These are phyloP conservation scores for Blastomyces silverae DNA, from an alignment of 2,329 filamentous ascomycete species.

Conservation along the genomic window DNA sequence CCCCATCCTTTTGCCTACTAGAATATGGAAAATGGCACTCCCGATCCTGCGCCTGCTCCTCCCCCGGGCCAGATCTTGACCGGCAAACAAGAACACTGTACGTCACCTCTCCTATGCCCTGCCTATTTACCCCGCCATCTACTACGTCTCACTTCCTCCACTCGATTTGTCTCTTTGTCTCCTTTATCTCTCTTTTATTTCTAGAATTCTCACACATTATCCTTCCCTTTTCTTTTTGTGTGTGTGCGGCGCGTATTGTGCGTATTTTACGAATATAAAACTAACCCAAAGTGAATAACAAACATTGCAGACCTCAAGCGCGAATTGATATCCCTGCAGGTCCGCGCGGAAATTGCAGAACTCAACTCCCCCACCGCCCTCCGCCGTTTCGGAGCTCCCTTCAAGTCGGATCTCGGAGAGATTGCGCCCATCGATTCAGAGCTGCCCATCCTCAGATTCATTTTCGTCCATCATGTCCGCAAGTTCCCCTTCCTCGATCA, in stretches of 20 bases:
- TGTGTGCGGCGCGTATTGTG: slow-evolving; percentile 11
- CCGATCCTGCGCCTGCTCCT: background rate
- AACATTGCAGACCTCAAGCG: slow-evolving; percentile 72
- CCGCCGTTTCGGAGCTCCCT: slow-evolving; percentile 90
- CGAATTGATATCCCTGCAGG: slow-evolving; percentile 85
- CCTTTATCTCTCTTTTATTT: no score
- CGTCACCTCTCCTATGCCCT: slow-evolving; percentile 28
- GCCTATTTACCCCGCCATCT: slow-evolving; percentile 5
- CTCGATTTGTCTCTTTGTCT: no score
- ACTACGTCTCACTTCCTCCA: background rate
- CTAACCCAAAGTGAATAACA: slow-evolving; percentile 3
- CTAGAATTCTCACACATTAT: no score
- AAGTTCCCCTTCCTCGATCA: slow-evolving; percentile 97
- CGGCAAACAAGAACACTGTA: slow-evolving; percentile 97
- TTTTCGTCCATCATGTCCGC: slow-evolving; percentile 95
- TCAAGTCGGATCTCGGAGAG: slow-evolving; percentile 86
- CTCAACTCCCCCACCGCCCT: slow-evolving; percentile 92
- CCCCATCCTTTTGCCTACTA: slow-evolving; percentile 7
- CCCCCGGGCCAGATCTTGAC: slow-evolving; percentile 58
- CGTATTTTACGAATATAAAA: background rate
- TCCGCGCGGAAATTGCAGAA: slow-evolving; percentile 81
- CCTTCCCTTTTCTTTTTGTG: slow-evolving; percentile 10
- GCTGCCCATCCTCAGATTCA: slow-evolving; percentile 85
- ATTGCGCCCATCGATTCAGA: slow-evolving; percentile 90
- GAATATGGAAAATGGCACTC: slow-evolving; percentile 14